Conservation (phyloP, 2,329 filamentous ascomycete genomes). For the Stachybotrys chartarum region DNA sequence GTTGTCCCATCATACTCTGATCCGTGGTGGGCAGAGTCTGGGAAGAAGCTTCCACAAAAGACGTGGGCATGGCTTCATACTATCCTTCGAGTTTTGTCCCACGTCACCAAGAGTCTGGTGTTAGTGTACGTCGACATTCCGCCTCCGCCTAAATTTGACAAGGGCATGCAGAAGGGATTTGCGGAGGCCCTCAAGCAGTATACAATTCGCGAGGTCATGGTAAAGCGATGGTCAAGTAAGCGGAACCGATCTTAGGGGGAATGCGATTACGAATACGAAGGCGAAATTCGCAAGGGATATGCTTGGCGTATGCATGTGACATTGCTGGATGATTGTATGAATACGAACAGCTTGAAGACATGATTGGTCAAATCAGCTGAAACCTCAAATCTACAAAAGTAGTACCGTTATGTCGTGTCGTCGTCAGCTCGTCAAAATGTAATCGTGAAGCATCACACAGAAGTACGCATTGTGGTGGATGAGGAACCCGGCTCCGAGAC, state of each 20-base stretch:
- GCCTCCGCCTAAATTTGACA: slow-evolving; percentile 45
- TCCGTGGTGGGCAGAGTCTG: slow-evolving; percentile 59
- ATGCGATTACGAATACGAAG: not conserved
- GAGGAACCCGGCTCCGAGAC: too few relatives aligned
- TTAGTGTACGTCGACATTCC: slow-evolving; percentile 90
- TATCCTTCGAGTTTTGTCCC: slow-evolving; percentile 79
- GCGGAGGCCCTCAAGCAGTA: slow-evolving; percentile 60
- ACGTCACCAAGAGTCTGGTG: slow-evolving; percentile 85
- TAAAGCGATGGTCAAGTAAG: slow-evolving; percentile 81
- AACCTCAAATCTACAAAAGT: too few relatives aligned
- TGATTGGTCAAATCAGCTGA: too few relatives aligned
- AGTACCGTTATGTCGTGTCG: too few relatives aligned
- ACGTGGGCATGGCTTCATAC: slow-evolving; percentile 84
- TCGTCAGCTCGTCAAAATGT: too few relatives aligned
- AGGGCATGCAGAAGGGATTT: slow-evolving; percentile 46
- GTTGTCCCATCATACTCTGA: slow-evolving; percentile 78
- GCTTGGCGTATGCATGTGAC: not conserved
- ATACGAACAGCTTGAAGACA: not conserved
- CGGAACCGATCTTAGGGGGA: slow-evolving; percentile 43
- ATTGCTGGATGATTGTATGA: not conserved
- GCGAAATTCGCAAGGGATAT: not conserved
- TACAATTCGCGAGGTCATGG: slow-evolving; percentile 69
- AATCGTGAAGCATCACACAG: too few relatives aligned
- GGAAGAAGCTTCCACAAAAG: slow-evolving; percentile 39
- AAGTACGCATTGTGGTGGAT: too few relatives aligned